phyloP scores from a whole-genome alignment of 768 basidiomycete species.

The Lactifluus echinatus region DNA sequence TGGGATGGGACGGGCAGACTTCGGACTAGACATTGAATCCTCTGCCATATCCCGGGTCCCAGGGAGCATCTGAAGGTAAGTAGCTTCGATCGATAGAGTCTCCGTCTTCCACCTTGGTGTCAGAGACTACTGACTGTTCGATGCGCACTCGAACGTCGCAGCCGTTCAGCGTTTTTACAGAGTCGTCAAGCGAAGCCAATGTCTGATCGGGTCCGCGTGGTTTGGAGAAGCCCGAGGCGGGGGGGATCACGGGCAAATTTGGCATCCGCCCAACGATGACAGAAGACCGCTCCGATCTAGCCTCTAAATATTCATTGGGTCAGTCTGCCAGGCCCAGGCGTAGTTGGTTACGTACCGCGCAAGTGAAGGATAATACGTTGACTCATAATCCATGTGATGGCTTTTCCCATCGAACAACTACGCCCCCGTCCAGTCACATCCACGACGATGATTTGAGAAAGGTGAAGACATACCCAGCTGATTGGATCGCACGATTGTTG shows the following conservation, averaged over 20 bases:
- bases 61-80: no score
- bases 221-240: no score
- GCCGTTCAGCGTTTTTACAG: not conserved
- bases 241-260: not conserved
- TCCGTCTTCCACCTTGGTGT: not conserved
- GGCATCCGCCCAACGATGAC: not conserved
- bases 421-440: not conserved
- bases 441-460: not conserved
- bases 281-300: conserved; percentile 13
- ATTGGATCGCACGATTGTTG: conserved; percentile 18
- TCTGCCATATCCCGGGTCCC: no score
- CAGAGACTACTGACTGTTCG: conserved; percentile 1
- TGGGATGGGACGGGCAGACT: no score
- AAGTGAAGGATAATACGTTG: conserved; percentile 31
- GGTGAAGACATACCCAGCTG: conserved; percentile 9
- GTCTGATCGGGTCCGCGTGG: not conserved
- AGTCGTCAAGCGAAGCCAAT: not conserved
- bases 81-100: not conserved
- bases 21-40: no score
- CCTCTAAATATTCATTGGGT: conserved; percentile 15
- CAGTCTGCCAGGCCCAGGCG: no score
- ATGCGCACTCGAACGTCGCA: conserved; percentile 18
- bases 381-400: conserved; percentile 30
- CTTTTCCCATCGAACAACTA: conserved; percentile 29
- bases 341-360: conserved; percentile 22